Percentiles rank a stretch among this genome's conserved stretches.
These are phyloP conservation scores for Phytophthora foliorum DNA, from an alignment of 352 stramenopile genomes.

Conservation along the genomic window DNA sequence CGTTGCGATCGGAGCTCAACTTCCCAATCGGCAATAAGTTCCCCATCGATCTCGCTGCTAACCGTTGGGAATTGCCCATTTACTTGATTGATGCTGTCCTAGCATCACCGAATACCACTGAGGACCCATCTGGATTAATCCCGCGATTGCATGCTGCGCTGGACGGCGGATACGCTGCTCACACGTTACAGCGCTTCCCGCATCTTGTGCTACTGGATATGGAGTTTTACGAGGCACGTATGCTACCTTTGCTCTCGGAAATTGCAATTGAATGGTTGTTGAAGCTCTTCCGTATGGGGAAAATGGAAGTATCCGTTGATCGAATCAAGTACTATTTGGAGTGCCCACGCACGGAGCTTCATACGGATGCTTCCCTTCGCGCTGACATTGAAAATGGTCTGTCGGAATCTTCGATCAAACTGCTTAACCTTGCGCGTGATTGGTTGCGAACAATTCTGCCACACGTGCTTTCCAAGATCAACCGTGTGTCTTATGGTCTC, in stretches of 20 bases:
- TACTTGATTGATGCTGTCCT: constrained; percentile 97
- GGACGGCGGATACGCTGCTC: constrained; percentile 91
- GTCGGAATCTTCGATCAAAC: constrained; percentile 94
- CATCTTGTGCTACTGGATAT: constrained; percentile 98
- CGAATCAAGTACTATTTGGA: constrained; percentile 78
- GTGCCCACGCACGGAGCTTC: constrained; percentile 62
- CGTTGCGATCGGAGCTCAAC: constrained; percentile 91
- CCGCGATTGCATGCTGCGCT: constrained; percentile 91
- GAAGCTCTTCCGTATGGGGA: constrained; percentile 93
- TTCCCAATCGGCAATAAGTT: constrained; percentile 95
- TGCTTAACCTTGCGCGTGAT: constrained; percentile 98
- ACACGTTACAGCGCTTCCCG: constrained; percentile 97
- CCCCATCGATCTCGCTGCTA: constrained; percentile 89
- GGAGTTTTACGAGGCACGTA: constrained; percentile 95
- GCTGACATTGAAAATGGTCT: constrained; percentile 80
- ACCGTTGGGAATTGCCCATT: constrained; percentile 94
- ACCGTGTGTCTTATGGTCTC: constrained; percentile 99
- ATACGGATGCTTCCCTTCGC: constrained; percentile 82
- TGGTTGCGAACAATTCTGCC: constrained; percentile 98
- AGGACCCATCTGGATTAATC: constrained; percentile 34
- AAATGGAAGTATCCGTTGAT: constrained; percentile 92
- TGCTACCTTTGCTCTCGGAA: constrained; percentile 95
- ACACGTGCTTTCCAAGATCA: constrained; percentile 99
- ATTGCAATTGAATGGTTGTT: constrained; percentile 86
- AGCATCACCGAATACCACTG: constrained; percentile 23